phyloP scores from a whole-genome alignment of 345 rosid species.

The Bruguiera parviflora region DNA sequence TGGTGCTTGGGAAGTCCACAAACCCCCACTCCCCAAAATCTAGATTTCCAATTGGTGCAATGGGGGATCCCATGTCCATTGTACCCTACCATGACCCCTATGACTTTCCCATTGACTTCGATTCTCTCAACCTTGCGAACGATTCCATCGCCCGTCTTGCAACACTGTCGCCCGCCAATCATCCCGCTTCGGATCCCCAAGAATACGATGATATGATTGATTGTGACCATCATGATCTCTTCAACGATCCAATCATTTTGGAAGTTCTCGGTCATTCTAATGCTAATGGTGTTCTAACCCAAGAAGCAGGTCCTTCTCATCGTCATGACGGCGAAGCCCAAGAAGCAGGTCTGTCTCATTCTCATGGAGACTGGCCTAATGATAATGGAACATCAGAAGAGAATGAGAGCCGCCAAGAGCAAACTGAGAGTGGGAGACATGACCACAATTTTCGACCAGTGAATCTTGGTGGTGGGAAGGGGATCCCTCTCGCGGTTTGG shows the following conservation, averaged over 20 bases:
- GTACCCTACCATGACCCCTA: slow-evolving; percentile 36
- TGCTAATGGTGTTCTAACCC: neutral
- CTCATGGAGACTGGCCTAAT: neutral
- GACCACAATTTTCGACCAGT: neutral
- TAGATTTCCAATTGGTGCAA: neutral
- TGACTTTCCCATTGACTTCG: slow-evolving; percentile 14
- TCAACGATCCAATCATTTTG: slow-evolving; percentile 30
- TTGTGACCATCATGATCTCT: slow-evolving; percentile 15
- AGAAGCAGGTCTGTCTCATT: slow-evolving; percentile 12
- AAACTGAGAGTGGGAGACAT: neutral
- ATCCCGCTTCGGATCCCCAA: neutral
- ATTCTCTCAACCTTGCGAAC: slow-evolving; percentile 14
- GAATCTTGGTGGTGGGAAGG: neutral
- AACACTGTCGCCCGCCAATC: slow-evolving; percentile 12
- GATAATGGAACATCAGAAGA: neutral
- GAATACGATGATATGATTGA: neutral
- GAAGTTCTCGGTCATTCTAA: neutral
- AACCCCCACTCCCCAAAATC: neutral
- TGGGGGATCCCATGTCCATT: slow-evolving; percentile 33
- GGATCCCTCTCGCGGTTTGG: slow-evolving; percentile 20
- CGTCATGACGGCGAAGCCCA: neutral
- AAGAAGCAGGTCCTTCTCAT: slow-evolving; percentile 16
- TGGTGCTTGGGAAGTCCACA: slow-evolving; percentile 15
- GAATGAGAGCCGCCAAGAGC: neutral
- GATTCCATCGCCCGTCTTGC: slow-evolving; percentile 16